Evolutionary conservation across 208 protist species (phyloP).

Genomic region (Lotmaria passim): DNA sequence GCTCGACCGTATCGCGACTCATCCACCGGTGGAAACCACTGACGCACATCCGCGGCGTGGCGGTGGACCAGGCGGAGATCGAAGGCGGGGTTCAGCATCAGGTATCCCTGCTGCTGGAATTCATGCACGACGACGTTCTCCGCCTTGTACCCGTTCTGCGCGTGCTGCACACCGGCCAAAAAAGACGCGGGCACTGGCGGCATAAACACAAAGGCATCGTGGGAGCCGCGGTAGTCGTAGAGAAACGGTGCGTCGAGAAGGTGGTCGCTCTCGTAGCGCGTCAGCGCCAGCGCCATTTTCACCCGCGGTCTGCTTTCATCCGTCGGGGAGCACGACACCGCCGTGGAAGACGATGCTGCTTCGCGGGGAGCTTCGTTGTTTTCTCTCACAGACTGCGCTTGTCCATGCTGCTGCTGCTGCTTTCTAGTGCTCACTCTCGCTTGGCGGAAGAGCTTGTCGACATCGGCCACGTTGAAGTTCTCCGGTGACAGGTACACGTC

Average conservation of each 20-base stretch:
- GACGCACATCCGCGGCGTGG: slow-evolving; percentile 77
- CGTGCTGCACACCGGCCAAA: slow-evolving; percentile 53
- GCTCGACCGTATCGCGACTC: slow-evolving; percentile 65
- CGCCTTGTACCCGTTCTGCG: slow-evolving; percentile 87
- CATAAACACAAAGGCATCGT: slow-evolving; percentile 83
- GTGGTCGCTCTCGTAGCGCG: slow-evolving; percentile 75
- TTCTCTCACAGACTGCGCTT: too few species aligned
- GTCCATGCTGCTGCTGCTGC: neutral
- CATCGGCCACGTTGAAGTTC: slow-evolving; percentile 38
- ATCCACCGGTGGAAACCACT: slow-evolving; percentile 87
- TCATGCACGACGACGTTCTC: slow-evolving; percentile 91
- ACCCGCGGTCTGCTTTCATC: too few species aligned
- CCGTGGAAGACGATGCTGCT: too few species aligned
- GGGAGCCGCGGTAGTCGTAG: slow-evolving; percentile 82
- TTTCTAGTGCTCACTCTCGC: neutral
- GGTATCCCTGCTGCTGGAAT: slow-evolving; percentile 61
- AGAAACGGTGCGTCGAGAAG: slow-evolving; percentile 56
- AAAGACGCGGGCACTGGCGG: slow-evolving; percentile 59
- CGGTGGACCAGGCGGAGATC: slow-evolving; percentile 71
- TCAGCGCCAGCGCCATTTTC: slow-evolving; percentile 67
- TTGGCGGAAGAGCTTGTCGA: slow-evolving; percentile 43
- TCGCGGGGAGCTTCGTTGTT: too few species aligned
- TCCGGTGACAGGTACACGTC: slow-evolving; percentile 70
- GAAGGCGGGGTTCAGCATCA: slow-evolving; percentile 70
- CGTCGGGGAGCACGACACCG: too few species aligned